A percentile compares a stretch with the other conserved stretches of the same genome.
Evolutionary conservation across 2,329 filamentous ascomycete species (phyloP).

Genomic region (Diplodia scrobiculata): DNA sequence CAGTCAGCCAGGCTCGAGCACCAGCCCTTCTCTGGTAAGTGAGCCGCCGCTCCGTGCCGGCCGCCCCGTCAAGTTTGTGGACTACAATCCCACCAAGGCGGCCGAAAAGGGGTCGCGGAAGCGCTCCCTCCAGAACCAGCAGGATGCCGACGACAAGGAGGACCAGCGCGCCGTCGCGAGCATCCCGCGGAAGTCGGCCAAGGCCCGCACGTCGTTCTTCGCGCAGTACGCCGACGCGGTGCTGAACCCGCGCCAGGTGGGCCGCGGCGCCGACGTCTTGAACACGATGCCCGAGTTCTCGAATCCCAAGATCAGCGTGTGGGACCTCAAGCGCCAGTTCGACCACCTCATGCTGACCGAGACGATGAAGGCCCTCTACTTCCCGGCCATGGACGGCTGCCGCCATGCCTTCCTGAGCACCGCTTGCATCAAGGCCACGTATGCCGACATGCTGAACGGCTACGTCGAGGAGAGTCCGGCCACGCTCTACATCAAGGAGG

Average conservation of each 20-base stretch:
- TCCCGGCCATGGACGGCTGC: slow-evolving; percentile 28
- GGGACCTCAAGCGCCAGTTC: slow-evolving; percentile 28
- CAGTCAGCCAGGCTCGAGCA: slow-evolving; percentile 1
- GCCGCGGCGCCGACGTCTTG: slow-evolving; percentile 20
- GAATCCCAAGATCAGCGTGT: slow-evolving; percentile 28
- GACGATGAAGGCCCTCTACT: slow-evolving; percentile 14
- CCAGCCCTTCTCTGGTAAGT: not conserved
- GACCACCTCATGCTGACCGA: slow-evolving; percentile 20
- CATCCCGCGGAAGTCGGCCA: slow-evolving; percentile 5
- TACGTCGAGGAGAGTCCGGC: slow-evolving; percentile 25
- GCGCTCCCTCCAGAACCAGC: slow-evolving; percentile 4
- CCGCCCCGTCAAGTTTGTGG: slow-evolving; percentile 24
- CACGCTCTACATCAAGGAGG: slow-evolving; percentile 28
- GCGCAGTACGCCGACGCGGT: slow-evolving; percentile 24
- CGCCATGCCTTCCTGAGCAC: slow-evolving; percentile 26
- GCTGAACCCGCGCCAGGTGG: slow-evolving; percentile 11
- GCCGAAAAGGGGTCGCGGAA: slow-evolving; percentile 20
- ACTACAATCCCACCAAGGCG: slow-evolving; percentile 18
- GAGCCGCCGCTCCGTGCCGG: not conserved
- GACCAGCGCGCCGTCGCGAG: slow-evolving; percentile 4
- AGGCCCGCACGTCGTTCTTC: slow-evolving; percentile 17
- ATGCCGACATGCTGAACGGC: slow-evolving; percentile 24
- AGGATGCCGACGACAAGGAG: slow-evolving; percentile 8
- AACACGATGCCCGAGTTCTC: slow-evolving; percentile 24
- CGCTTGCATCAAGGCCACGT: slow-evolving; percentile 26